Percentiles rank a stretch among this genome's conserved stretches.
These are phyloP conservation scores for Pulveroboletus sp. DNA, from an alignment of 768 basidiomycete species.

Conservation along the genomic window DNA sequence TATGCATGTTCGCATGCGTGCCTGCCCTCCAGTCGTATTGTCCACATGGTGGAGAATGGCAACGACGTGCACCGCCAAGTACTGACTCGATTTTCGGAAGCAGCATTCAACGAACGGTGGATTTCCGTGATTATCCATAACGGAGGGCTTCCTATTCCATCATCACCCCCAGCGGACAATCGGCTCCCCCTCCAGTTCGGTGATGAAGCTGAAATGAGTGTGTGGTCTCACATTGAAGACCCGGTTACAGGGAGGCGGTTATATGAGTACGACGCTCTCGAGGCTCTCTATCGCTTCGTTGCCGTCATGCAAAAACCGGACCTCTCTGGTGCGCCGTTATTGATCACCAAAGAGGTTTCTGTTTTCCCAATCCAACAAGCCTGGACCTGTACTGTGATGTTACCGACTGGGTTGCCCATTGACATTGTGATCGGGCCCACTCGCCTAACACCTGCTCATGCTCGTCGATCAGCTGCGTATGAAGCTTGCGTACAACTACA, in stretches of 20 bases:
- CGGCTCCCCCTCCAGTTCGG: constrained; percentile 43
- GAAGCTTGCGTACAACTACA: constrained; percentile 49
- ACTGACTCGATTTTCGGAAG: constrained; percentile 40
- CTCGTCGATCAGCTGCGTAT: constrained; percentile 57
- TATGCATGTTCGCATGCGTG: constrained; percentile 46
- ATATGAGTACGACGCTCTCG: constrained; percentile 52
- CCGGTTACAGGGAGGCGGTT: constrained; percentile 59
- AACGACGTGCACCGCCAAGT: constrained; percentile 53
- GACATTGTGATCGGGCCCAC: constrained; percentile 41
- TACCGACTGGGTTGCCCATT: constrained; percentile 42
- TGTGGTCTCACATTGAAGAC: constrained; percentile 46
- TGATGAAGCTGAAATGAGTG: constrained; percentile 33
- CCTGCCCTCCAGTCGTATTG: constrained; percentile 46
- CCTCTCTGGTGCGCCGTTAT: constrained; percentile 12
- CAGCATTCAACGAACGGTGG: constrained; percentile 47
- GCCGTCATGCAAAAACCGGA: constrained; percentile 17
- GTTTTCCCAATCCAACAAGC: constrained; percentile 13
- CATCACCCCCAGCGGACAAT: constrained; percentile 37
- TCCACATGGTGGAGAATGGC: constrained; percentile 60
- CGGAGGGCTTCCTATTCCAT: constrained; percentile 39
- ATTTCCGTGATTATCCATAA: constrained; percentile 38
- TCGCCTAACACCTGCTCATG: constrained; percentile 44
- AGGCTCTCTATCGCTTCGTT: constrained; percentile 51
- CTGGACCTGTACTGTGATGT: constrained; percentile 46
- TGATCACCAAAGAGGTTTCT: constrained; percentile 22